Percentiles rank a stretch among this genome's conserved stretches.
phyloP scores from a whole-genome alignment of 257 asterid species.

The Gardenia jasminoides region DNA sequence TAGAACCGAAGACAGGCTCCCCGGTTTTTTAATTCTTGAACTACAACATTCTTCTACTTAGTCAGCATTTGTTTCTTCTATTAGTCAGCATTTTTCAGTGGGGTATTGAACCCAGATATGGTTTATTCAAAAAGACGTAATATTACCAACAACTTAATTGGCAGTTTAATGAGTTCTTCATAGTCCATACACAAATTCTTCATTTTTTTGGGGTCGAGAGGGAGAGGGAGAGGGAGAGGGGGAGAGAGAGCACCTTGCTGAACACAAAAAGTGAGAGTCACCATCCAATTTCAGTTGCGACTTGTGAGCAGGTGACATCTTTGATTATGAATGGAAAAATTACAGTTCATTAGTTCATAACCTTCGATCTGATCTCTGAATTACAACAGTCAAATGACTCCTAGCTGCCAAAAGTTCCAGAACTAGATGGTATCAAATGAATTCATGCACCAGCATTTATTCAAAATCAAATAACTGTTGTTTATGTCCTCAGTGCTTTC shows the following conservation, averaged over 20 bases:
- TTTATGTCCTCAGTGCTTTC: not conserved
- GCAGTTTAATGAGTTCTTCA: too few relatives aligned
- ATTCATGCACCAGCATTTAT: not conserved
- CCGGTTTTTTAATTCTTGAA: too few relatives aligned
- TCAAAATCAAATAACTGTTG: conserved; percentile 4
- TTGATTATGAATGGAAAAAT: not conserved
- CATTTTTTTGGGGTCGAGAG: too few relatives aligned
- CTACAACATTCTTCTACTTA: too few relatives aligned
- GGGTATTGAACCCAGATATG: too few relatives aligned
- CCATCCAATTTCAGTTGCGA: not conserved
- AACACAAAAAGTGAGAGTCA: not conserved
- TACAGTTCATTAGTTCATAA: not conserved
- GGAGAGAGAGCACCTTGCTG: too few relatives aligned
- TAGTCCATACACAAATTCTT: not conserved
- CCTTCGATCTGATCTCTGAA: not conserved
- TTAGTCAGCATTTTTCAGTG: too few relatives aligned
- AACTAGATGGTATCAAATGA: not conserved
- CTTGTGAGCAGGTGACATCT: not conserved
- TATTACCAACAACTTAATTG: too few relatives aligned
- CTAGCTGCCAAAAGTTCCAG: not conserved
- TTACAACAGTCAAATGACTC: not conserved
- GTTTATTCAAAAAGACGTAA: too few relatives aligned
- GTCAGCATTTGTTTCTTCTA: too few relatives aligned
- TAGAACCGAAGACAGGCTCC: too few relatives aligned
- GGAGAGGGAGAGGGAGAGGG: not conserved